Base-by-base conservation (phyloP, 2,329 filamentous ascomycete genomes). In the Stylonectria norvegica region DNA sequence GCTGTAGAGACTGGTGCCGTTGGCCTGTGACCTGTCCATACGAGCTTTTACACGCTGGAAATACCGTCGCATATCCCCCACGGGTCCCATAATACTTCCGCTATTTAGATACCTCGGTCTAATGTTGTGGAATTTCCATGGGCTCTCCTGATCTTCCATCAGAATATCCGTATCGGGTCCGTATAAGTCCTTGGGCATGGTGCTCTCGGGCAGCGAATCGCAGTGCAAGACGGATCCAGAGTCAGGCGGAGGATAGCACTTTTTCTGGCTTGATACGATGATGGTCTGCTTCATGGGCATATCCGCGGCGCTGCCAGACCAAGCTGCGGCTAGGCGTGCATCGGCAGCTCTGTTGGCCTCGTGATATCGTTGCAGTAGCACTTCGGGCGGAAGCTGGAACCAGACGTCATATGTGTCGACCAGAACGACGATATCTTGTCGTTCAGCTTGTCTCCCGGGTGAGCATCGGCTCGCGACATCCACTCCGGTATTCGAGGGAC, bases 351-450 rank as follows among this genome's bases (percentile, higher is more conserved):
- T 2, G 8, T 54, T 57, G 8, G 42, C 23, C 12, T 53, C 43
- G 19, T 56, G 49, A 3, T 57, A 61, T 11, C 58, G 50, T 3
- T 55, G 38, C 12, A 61, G 43, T 4, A 61, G 45, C 0, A 61
- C 32, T 0, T 52, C 48, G 2, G 57, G 55, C 0, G 58, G 53
- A 0, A 61, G 56, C 14, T 61, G 58, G 11, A 59, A 60, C 57
- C 58, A 61, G 5, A 52, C 38, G 5, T 61, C 58, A 7, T 55
- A 52, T 1, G 56, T 51, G 14, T 61, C 58, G 3, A 50, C 47
- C 5, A 61, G 25, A 0, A 59, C 37, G 7, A 59, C 33, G 1
- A 61, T 32, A 16, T 61, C 58, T 58, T 22, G 1, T 58, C 56
- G 1, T 36, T 28, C 0, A 57, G 35, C 7, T 29, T 40, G 11